A percentile compares a stretch with the other conserved stretches of the same genome.
These are phyloP conservation scores for Paraphoma sp. DNA, from an alignment of 2,329 filamentous ascomycete species.

Conservation along the genomic window DNA sequence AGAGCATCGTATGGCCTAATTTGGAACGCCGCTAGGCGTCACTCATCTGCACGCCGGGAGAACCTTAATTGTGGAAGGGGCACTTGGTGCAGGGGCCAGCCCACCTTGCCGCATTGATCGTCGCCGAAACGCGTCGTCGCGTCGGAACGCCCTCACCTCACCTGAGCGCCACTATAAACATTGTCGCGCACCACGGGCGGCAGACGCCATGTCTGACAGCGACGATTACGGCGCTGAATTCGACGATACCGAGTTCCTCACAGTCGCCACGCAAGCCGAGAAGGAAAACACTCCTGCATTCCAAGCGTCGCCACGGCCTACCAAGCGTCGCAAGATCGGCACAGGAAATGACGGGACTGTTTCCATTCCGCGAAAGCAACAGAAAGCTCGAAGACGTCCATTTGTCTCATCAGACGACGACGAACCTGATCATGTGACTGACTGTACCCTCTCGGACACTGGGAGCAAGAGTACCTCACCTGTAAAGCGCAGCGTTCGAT, in stretches of 20 bases:
- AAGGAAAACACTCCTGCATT: conserved; percentile 39
- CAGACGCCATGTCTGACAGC: conserved; percentile 33
- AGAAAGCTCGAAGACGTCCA: conserved; percentile 21
- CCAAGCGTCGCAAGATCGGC: conserved; percentile 45
- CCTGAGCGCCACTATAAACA: conserved; percentile 20
- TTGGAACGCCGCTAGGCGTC: conserved; percentile 6
- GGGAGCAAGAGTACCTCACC: conserved; percentile 14
- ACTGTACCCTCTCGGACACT: conserved; percentile 12
- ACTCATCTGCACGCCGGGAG: conserved; percentile 13
- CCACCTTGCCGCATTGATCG: conserved; percentile 18
- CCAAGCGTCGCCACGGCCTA: conserved; percentile 40
- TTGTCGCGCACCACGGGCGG: conserved; percentile 15
- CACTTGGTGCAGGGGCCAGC: conserved; percentile 19
- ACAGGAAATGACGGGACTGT: conserved; percentile 29
- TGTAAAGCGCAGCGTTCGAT: conserved; percentile 8
- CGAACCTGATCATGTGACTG: conserved; percentile 13
- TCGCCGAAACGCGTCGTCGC: conserved; percentile 35
- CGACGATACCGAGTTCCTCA: conserved; percentile 70
- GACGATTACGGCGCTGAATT: conserved; percentile 71
- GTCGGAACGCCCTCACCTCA: conserved; percentile 19
- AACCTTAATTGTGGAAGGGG: conserved; percentile 21
- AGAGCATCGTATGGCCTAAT: conserved; percentile 8
- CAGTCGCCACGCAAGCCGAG: conserved; percentile 62
- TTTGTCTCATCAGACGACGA: conserved; percentile 38
- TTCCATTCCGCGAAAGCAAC: conserved; percentile 29